Evolutionary conservation across 345 rosid genomes (phyloP), one percentile per base, ranked within the genome.

Genomic region (Eucalyptus globulus): DNA sequence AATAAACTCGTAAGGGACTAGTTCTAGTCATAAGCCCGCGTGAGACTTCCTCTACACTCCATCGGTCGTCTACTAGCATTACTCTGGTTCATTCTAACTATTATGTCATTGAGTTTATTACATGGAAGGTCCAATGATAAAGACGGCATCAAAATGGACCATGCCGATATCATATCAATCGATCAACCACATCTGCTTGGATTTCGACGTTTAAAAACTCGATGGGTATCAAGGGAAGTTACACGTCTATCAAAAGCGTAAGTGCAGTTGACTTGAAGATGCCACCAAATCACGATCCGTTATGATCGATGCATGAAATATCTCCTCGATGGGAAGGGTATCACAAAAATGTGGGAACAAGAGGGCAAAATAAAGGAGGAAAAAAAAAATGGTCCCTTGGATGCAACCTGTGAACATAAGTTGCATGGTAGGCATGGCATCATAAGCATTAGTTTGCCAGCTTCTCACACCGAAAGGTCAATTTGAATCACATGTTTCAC

Each of bases 401-500:
- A 76, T 76, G 83, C 27, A 76, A 76, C 83, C 83, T 76, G 87
- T 86, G 87, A 86, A 31, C 31, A 47, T 51, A 47, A 76, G 47
- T 76, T 86, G 87, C 87, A 86, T 86, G 87, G 60, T 86, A 54
- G 87, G 60, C 87, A 54, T 86, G 87, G 49, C 87, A 60, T 87
- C 29, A 87, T 54, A 87, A 87, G 88, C 88, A 87, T 87, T 87
- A 76, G 83, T 76, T 37, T 76, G 58, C 88, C 88, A 43, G 43
- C 26, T 53, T 17, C 51, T 58, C 89, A 87, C 80, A 81, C 89
- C 89, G 89, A 90, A 90, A 87, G 89, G 49, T 87, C 58, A 90
- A 81, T 60, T 47, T 83, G 89, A 62, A 80, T 90, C 91, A 90
- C 91, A 87, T 86, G 91, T 62, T 90, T 90, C 90, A 21, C 83